Evolutionary conservation across 164 flowering plant species (phyloP).

Genomic region (Liriodendron chinense): DNA sequence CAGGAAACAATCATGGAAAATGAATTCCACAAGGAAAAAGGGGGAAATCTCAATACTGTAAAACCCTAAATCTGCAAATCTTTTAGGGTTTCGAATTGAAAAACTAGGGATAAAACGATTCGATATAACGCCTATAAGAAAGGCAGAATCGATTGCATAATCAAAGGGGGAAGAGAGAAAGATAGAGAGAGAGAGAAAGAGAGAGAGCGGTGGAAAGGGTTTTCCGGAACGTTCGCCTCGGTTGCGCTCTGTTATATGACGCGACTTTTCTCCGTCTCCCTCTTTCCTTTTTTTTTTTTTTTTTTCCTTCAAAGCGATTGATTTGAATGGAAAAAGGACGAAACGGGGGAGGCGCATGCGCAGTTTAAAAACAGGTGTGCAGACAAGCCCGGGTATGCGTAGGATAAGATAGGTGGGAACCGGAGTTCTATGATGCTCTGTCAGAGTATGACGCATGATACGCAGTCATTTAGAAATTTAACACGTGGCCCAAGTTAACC

Average conservation of each 20-base stretch:
- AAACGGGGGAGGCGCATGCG: background rate
- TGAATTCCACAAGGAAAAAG: too few relatives aligned
- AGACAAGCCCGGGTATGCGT: too few relatives aligned
- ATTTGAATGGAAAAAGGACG: background rate
- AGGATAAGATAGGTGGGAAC: too few relatives aligned
- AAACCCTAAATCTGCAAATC: background rate
- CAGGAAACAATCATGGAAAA: constrained; percentile 8
- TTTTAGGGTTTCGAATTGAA: background rate
- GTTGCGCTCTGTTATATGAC: constrained; percentile 3
- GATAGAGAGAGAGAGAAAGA: background rate
- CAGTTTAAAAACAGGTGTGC: too few relatives aligned
- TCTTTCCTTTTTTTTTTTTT: background rate
- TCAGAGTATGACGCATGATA: too few relatives aligned
- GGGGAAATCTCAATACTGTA: constrained; percentile 9
- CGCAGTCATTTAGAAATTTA: too few relatives aligned
- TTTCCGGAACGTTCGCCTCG: constrained; percentile 17
- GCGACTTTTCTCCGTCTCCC: constrained; percentile 2
- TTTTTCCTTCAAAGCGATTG: background rate
- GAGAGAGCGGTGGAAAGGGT: background rate
- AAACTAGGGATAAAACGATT: background rate
- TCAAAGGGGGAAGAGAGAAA: background rate
- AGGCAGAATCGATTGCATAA: background rate
- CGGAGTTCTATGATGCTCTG: too few relatives aligned
- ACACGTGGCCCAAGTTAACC: too few relatives aligned
- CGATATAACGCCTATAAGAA: background rate